Evolutionary conservation across 495 filamentous ascomycete species (phyloP).

Genomic region (Tuber aestivum): DNA sequence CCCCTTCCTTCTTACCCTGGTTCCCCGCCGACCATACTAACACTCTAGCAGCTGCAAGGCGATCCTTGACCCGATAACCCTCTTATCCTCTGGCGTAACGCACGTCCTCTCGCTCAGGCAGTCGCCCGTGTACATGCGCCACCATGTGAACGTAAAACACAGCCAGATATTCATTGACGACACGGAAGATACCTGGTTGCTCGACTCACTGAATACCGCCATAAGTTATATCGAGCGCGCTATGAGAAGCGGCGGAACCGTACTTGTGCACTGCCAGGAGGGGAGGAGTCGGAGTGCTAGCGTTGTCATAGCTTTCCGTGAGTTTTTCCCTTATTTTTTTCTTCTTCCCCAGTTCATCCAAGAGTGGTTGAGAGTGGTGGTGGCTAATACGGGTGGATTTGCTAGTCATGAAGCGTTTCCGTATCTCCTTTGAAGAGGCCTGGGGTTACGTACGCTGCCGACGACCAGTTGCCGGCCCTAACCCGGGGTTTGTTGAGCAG

Average conservation of each 20-base stretch:
- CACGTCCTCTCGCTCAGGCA: slow-evolving; percentile 33
- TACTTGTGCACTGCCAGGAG: slow-evolving; percentile 32
- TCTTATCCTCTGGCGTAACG: slow-evolving; percentile 29
- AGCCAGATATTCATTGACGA: slow-evolving; percentile 36
- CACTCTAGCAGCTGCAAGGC: slow-evolving; percentile 24
- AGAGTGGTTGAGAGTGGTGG: background rate
- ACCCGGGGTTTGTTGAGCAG: slow-evolving; percentile 33
- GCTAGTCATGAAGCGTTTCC: slow-evolving; percentile 36
- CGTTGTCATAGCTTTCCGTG: slow-evolving; percentile 33
- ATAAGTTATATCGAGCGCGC: slow-evolving; percentile 30
- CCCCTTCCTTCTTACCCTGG: background rate
- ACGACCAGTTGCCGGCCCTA: slow-evolving; percentile 31
- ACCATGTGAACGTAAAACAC: slow-evolving; percentile 31
- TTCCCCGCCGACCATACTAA: slow-evolving; percentile 11
- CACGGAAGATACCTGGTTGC: slow-evolving; percentile 30
- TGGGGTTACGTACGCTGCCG: slow-evolving; percentile 34
- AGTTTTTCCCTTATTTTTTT: slow-evolving; percentile 5
- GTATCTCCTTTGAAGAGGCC: slow-evolving; percentile 28
- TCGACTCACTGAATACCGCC: slow-evolving; percentile 31
- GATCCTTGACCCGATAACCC: slow-evolving; percentile 32
- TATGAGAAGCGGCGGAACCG: slow-evolving; percentile 26
- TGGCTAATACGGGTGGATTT: background rate
- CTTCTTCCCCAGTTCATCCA: background rate
- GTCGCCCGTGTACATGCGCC: slow-evolving; percentile 33
- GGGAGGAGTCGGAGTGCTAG: slow-evolving; percentile 32